phyloP scores from a whole-genome alignment of 305 asterid species.

The Fraxinus platypoda region DNA sequence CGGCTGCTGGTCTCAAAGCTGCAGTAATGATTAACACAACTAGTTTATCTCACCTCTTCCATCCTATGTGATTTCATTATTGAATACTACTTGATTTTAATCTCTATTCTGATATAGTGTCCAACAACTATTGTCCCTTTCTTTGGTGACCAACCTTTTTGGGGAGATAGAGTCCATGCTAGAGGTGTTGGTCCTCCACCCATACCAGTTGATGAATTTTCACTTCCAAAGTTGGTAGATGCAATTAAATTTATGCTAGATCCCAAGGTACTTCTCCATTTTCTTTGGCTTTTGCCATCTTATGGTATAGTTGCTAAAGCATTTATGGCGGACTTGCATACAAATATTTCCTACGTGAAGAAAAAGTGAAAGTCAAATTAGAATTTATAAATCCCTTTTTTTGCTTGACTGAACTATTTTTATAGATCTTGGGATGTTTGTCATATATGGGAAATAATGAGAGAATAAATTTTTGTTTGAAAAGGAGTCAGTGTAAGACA shows the following conservation, averaged over 20 bases:
- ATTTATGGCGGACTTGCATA: not conserved
- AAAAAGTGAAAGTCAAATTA: not conserved
- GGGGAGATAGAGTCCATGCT: conserved; percentile 93
- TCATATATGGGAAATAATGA: not conserved
- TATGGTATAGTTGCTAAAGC: not conserved
- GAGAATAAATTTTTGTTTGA: not conserved
- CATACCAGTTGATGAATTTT: conserved; percentile 80
- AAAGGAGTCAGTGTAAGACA: not conserved
- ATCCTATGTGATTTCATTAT: conserved; percentile 7
- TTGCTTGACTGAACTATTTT: not conserved
- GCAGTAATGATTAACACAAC: conserved; percentile 51
- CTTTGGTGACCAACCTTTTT: conserved; percentile 95
- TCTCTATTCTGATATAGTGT: conserved; percentile 51
- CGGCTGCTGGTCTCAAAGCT: conserved; percentile 98
- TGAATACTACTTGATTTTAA: conserved; percentile 8
- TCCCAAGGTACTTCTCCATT: conserved; percentile 54
- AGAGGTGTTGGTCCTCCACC: conserved; percentile 93
- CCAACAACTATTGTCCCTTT: conserved; percentile 90
- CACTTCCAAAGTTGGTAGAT: conserved; percentile 64
- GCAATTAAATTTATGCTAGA: conserved; percentile 80
- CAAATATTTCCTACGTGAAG: not conserved
- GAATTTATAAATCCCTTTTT: not conserved
- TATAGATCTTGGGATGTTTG: not conserved
- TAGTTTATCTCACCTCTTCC: conserved; percentile 3
- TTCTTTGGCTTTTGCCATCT: not conserved